phyloP scores from a whole-genome alignment of 2,329 filamentous ascomycete species.

The Diaporthe velutina region DNA sequence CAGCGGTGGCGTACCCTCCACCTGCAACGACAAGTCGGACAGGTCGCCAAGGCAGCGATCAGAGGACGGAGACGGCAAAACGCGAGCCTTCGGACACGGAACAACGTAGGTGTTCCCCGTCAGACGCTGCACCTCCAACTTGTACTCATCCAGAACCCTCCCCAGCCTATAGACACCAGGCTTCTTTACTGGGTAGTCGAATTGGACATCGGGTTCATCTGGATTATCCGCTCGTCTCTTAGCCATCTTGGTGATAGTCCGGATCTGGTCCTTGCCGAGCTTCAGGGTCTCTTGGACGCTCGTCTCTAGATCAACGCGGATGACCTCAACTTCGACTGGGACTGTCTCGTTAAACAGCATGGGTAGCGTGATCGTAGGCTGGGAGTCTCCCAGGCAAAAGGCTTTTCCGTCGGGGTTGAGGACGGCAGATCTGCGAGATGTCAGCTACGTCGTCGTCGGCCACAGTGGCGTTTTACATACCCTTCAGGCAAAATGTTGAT shows the following conservation, averaged over 20 bases:
- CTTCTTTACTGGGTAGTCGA: constrained; percentile 84
- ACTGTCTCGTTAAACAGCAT: constrained; percentile 95
- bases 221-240: constrained; percentile 76
- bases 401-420: constrained; percentile 86
- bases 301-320: constrained; percentile 87
- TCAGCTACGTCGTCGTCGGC: constrained; percentile 43
- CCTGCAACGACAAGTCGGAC: constrained; percentile 85
- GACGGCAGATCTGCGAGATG: constrained; percentile 75
- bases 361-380: constrained; percentile 75
- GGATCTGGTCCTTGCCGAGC: constrained; percentile 80
- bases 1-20: constrained; percentile 89
- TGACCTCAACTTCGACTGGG: constrained; percentile 88
- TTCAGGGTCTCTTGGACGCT: constrained; percentile 84
- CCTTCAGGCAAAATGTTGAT: constrained; percentile 98
- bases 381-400: constrained; percentile 81
- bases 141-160: constrained; percentile 91
- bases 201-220: constrained; percentile 70
- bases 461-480: constrained; percentile 53
- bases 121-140: constrained; percentile 87
- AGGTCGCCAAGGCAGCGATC: constrained; percentile 89
- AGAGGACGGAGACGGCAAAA: constrained; percentile 72
- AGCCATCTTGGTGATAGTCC: constrained; percentile 77
- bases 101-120: constrained; percentile 86
- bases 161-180: constrained; percentile 88
- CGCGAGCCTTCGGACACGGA: constrained; percentile 82